Conservation (phyloP, 192 early-diverging fungal species). For the Anaeromyces robustus region DNA sequence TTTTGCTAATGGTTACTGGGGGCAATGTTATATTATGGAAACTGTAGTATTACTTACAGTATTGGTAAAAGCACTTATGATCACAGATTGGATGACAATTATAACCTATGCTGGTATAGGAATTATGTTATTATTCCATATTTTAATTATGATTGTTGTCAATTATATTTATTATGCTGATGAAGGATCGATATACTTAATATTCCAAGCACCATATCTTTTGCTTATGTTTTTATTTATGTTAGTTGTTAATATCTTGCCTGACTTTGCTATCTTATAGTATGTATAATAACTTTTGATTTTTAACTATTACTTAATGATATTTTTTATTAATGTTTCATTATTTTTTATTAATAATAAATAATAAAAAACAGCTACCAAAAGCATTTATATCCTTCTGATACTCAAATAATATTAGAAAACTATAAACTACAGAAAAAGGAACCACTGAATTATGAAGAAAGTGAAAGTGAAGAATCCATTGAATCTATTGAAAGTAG, state of each 20-base stretch:
- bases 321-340: background rate
- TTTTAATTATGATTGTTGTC: background rate
- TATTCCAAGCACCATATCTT: background rate
- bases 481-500: background rate
- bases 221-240: background rate
- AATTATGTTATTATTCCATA: background rate
- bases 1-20: slow-evolving; percentile 20
- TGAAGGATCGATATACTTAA: background rate
- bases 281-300: background rate
- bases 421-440: background rate
- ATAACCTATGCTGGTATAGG: background rate
- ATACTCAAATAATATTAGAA: background rate
- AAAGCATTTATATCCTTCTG: background rate
- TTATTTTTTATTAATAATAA: too few relatives aligned
- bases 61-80: slow-evolving; percentile 11
- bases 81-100: slow-evolving; percentile 14
- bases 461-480: background rate
- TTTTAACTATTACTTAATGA: background rate
- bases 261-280: background rate
- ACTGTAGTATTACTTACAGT: slow-evolving; percentile 24
- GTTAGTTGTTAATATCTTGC: background rate
- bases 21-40: slow-evolving; percentile 20
- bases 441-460: background rate
- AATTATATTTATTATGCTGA: background rate
- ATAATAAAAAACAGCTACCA: background rate